Evolutionary conservation across 495 filamentous ascomycete genomes (phyloP), one percentile per base, ranked within the genome.

Genomic region (Darksidea phi): DNA sequence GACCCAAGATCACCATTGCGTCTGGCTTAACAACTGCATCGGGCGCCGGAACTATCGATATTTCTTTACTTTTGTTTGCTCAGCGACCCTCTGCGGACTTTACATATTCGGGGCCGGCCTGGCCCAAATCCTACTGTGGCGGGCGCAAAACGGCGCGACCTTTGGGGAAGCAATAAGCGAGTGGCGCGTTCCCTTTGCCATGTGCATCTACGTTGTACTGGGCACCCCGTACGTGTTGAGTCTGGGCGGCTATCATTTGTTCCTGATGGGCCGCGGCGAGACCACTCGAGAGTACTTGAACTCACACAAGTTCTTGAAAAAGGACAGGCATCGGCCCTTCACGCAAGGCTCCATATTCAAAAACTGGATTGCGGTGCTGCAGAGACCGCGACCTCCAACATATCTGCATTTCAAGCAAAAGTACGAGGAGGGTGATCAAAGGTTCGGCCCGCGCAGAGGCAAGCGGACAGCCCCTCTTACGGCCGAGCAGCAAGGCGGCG

Each of bases 11-110:
- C 94, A 98, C 68, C 94, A 98, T 77, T 98, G 94, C 68, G 91
- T 97, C 20, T 98, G 95, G 95, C 84, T 98, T 50, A 98, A 98
- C 75, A 98, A 97, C 72, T 98, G 94, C 73, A 88, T 98, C 45
- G 94, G 94, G 6, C 88, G 95, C 34, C 89, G 94, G 54, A 98
- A 98, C 73, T 98, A 98, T 73, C 91, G 95, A 49, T 98, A 94
- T 68, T 98, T 98, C 74, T 95, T 97, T 68, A 82, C 87, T 18
- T 98, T 97, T 74, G 82, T 97, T 63, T 82, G 79, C 65, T 81
- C 84, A 18, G 84, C 80, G 12, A 90, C 89, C 1, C 58, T 96
- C n/a, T 78, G 97, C 1, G 83, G 84, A 0, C 68, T 93, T 17
- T 92, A 87, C 67, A 78, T 97, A 47, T 76, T 89, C 23, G 89